phyloP scores from a whole-genome alignment of 352 stramenopile species.

The Pythium insidiosum region DNA sequence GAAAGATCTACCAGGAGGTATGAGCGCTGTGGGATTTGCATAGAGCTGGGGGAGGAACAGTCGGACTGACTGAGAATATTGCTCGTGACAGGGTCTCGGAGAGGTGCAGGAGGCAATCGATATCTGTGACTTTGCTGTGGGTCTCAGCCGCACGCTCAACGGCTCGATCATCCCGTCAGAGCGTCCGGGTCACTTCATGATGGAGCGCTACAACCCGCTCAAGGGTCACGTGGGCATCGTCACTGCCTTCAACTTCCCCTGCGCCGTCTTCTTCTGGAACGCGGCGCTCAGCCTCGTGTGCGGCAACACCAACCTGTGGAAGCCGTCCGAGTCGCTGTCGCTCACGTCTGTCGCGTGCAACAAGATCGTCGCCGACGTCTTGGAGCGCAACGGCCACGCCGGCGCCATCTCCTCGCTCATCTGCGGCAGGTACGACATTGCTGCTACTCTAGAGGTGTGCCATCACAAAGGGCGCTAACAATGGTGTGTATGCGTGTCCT shows the following conservation, averaged over 20 bases:
- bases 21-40: neutral
- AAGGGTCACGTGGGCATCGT: constrained; percentile 91
- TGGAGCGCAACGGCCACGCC: constrained; percentile 82
- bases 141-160: constrained; percentile 83
- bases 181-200: constrained; percentile 89
- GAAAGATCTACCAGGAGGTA: constrained; percentile 89
- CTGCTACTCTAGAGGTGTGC: too few species aligned
- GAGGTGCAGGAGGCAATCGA: constrained; percentile 93
- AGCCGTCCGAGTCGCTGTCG: constrained; percentile 87
- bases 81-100: constrained; percentile 59
- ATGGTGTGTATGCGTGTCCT: neutral
- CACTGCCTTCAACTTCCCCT: constrained; percentile 93
- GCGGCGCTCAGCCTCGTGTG: constrained; percentile 83
- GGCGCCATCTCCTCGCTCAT: constrained; percentile 81
- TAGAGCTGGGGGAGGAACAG: neutral
- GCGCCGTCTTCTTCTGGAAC: constrained; percentile 89
- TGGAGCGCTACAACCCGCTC: constrained; percentile 91
- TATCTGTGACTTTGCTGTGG: constrained; percentile 92
- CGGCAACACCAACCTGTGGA: constrained; percentile 91
- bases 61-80: too few species aligned
- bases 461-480: neutral
- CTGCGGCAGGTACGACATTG: constrained; percentile 40
- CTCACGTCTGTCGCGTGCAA: too few species aligned
- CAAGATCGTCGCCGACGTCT: constrained; percentile 86
- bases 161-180: constrained; percentile 88